Conservation (phyloP, 371 early-diverging fungal species). For the Batkoa obscura region DNA sequence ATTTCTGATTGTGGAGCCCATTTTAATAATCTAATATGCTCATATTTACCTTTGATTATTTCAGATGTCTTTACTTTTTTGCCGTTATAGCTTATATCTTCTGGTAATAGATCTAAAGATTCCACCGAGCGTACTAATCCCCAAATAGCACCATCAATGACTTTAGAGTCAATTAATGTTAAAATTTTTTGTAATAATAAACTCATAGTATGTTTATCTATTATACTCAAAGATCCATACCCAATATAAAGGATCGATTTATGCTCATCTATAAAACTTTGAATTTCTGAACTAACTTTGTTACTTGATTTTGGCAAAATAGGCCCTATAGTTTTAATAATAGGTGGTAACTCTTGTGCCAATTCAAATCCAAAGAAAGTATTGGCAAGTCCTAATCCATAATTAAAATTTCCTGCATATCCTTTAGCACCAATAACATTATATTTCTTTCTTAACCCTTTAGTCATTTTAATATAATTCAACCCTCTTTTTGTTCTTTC, state of each 20-base stretch:
- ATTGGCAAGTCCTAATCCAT: constrained; percentile 1
- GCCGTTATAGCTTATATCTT: no score
- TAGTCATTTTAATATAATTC: no score
- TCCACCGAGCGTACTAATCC: no score
- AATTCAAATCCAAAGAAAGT: not conserved
- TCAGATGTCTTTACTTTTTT: no score
- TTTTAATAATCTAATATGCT: no score
- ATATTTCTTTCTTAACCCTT: no score
- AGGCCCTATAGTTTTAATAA: not conserved
- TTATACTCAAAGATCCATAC: not conserved
- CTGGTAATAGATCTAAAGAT: no score
- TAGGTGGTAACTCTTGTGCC: not conserved
- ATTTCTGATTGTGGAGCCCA: no score
- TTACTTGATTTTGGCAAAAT: not conserved
- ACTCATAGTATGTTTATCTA: not conserved
- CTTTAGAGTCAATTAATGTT: not conserved
- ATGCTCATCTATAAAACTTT: not conserved
- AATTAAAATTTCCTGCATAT: not conserved
- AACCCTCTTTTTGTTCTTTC: not conserved
- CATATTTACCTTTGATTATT: no score
- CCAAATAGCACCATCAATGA: constrained; percentile 1
- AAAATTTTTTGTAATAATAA: not conserved
- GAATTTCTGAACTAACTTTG: not conserved
- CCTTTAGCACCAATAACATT: no score
- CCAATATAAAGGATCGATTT: not conserved